phyloP scores from a whole-genome alignment of 768 basidiomycete genomes.

The Phanerodontia chrysosporium region DNA sequence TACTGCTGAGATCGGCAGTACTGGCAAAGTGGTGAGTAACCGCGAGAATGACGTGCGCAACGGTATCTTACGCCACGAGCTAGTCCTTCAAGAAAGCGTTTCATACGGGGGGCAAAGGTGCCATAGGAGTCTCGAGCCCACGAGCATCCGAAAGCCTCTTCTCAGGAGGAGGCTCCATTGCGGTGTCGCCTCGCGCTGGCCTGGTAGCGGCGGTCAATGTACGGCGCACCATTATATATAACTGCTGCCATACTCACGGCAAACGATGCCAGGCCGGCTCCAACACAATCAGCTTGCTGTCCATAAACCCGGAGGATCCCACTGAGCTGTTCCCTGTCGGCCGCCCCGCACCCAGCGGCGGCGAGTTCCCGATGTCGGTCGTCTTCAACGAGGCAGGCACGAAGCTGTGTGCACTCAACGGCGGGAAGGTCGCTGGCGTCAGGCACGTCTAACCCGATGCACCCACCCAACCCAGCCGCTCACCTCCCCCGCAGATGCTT shows the following conservation, averaged over 20 bases:
- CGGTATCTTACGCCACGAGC: too few relatives aligned
- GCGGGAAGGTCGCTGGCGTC: conserved; percentile 33
- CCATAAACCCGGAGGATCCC: conserved; percentile 40
- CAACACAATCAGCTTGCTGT: conserved; percentile 36
- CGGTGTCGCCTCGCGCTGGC: too few relatives aligned
- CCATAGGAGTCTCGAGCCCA: too few relatives aligned
- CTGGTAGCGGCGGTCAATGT: too few relatives aligned
- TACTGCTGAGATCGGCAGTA: too few relatives aligned
- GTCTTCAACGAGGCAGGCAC: conserved; percentile 29
- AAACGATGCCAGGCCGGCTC: conserved; percentile 39
- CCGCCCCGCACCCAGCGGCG: conserved; percentile 37
- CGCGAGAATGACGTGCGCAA: too few relatives aligned
- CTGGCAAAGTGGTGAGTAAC: too few relatives aligned
- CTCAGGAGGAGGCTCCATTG: too few relatives aligned
- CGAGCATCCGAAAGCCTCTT: too few relatives aligned
- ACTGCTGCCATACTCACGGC: background rate
- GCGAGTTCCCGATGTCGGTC: conserved; percentile 48
- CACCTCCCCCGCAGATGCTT: conserved; percentile 33
- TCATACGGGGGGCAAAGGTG: too few relatives aligned
- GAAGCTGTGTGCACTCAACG: conserved; percentile 33
- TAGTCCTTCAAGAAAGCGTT: too few relatives aligned
- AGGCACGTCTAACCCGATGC: conserved; percentile 21
- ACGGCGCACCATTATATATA: too few relatives aligned
- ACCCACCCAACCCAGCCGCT: background rate
- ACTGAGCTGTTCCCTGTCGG: conserved; percentile 39